Evolutionary conservation across 1,284 basidiomycete species (phyloP), one percentile per base, ranked within the genome.

Genomic region (Moniliella sp.): DNA sequence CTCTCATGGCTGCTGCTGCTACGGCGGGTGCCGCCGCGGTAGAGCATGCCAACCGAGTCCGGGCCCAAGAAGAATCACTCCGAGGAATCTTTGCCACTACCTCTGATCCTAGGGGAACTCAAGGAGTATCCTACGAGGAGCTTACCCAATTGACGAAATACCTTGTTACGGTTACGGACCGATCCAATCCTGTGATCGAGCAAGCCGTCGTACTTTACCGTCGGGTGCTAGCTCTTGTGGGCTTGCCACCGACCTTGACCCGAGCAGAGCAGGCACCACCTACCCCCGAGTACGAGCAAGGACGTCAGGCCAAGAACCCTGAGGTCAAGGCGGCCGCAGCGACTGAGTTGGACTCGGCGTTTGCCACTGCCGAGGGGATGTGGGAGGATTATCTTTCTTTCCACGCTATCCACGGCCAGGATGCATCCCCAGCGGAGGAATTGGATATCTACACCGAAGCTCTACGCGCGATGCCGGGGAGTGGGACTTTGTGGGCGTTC

Each of bases 331-430:
- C 23, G 11, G 27, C 18, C 25, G 30, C 19, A n/a, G 13, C 18
- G 15, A 21, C 18, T 12, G 4, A 40, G 0, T 34, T 36, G 17
- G 25, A 37, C 2, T 33, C 44, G 18, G 17, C 35, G 1, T 32
- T 39, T 2, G 12, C 37, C 10, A 31, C 41, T 1, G 43, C 46
- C 0, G 48, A 45, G 18, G 34, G 41, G 15, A 23, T 58, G 2
- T 58, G 55, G 55, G 35, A 40, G 12, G 53, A 54, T 30, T 55
- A 48, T 31, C 29, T 31, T 1, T 19, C 29, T 18, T 33, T 46
- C 13, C 12, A 42, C 11, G 15, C 16, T 26, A 28, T 3, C 29
- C 33, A 18, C 26, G 30, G 11, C 3, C 15, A 14, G 34, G 25
- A 9, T 13, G 41, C 41, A 1, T 43, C 48, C 9, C 40, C 39